Evolutionary conservation across 106 monocot genomes (phyloP).

Genomic region (Cymbidium sinense): DNA sequence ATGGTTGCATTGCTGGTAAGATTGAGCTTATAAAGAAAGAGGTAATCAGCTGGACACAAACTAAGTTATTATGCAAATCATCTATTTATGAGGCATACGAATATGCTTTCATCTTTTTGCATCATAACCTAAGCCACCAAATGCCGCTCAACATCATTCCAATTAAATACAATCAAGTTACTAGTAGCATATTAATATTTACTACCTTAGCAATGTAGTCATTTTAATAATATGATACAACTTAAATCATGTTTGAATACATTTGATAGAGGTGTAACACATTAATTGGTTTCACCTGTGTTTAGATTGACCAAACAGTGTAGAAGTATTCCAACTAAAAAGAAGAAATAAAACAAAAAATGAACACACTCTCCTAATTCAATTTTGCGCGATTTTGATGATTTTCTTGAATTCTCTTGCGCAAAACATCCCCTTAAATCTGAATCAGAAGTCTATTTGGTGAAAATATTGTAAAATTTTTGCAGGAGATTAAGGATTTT

Average conservation of each 20-base stretch:
- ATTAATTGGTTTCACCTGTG: background rate
- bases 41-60: background rate
- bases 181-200: background rate
- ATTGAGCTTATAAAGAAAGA: slow-evolving; percentile 1
- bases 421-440: background rate
- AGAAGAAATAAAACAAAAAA: background rate
- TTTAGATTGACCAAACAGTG: background rate
- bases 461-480: background rate
- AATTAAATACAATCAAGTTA: background rate
- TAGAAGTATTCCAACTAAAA: background rate
- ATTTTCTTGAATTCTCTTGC: background rate
- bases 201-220: background rate
- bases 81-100: background rate
- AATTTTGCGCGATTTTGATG: background rate
- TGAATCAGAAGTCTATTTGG: background rate
- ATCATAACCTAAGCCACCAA: background rate
- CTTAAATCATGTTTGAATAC: background rate
- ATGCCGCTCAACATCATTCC: background rate
- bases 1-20: background rate
- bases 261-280: background rate
- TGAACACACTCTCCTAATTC: background rate
- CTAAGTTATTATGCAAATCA: background rate
- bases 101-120: background rate
- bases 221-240: background rate
- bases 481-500: no score